phyloP scores from a whole-genome alignment of 208 protist species.

The Leptomonas seymouri region DNA sequence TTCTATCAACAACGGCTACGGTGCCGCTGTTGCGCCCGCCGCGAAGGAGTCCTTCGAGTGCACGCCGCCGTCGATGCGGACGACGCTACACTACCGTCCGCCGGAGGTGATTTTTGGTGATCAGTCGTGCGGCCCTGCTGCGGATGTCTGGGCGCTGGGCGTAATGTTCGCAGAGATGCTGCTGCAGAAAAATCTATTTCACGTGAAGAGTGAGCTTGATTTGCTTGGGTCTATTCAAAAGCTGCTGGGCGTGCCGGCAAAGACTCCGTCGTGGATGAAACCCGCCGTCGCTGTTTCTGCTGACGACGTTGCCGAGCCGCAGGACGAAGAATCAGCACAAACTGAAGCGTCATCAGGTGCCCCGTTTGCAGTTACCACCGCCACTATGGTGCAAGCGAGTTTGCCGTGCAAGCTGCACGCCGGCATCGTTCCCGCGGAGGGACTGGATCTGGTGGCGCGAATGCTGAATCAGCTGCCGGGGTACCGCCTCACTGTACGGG shows the following conservation, averaged over 20 bases:
- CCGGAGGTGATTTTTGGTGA: slow-evolving; percentile 82
- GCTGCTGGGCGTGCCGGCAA: slow-evolving; percentile 61
- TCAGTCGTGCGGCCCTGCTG: slow-evolving; percentile 48
- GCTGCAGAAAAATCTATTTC: slow-evolving; percentile 77
- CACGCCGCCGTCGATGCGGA: slow-evolving; percentile 76
- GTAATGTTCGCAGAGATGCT: slow-evolving; percentile 89
- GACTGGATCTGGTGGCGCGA: slow-evolving; percentile 66
- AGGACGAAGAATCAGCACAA: neutral
- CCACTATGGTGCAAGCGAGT: slow-evolving; percentile 31
- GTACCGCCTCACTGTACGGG: slow-evolving; percentile 56
- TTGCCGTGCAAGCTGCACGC: slow-evolving; percentile 67
- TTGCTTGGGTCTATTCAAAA: slow-evolving; percentile 82
- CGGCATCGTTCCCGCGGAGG: slow-evolving; percentile 50
- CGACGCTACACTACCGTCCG: slow-evolving; percentile 87
- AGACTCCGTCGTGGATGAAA: neutral
- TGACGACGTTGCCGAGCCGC: too few relatives aligned
- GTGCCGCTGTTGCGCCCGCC: neutral
- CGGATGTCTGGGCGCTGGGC: slow-evolving; percentile 89
- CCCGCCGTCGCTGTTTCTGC: too few relatives aligned
- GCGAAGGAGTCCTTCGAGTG: slow-evolving; percentile 23
- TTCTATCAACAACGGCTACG: neutral
- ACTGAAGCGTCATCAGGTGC: neutral
- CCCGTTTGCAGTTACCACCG: neutral
- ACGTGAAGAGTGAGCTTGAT: slow-evolving; percentile 64
- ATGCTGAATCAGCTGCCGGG: slow-evolving; percentile 66